Evolutionary conservation across 208 protist genomes (phyloP), one percentile per base, ranked within the genome.

Genomic region (Naegleria lovaniensis): DNA sequence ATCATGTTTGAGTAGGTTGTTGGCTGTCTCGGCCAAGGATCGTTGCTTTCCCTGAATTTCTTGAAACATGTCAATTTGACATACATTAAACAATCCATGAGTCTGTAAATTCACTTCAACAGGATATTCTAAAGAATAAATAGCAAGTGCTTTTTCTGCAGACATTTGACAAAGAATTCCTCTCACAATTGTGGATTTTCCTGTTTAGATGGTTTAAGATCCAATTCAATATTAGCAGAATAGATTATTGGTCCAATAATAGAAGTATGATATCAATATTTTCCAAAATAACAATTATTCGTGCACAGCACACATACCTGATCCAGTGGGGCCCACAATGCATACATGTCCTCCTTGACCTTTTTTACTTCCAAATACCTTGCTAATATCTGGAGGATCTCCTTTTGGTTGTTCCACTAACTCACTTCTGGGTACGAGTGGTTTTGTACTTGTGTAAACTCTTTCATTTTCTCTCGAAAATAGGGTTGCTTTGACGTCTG

Each of bases 41-140:
- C 89, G 52, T 40, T 90, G 83, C 39, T 87, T 85, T 13, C 89
- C 89, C 22, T 85, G 83, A 75, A 87, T 85, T 9, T 90, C 83
- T 67, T 88, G 76, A 83, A 90, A 90, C 89, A 90, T 90, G 25
- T 90, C 89, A 75, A 90, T 90, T 87, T 90, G 89, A 67, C 83
- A 88, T 4, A 90, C 89, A 41, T 87, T 9, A 67, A 90, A 88
- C 13, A 90, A 29, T 0, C 89, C 89, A 25, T 90, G 89, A 5
- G 89, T 90, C 29, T 90, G 39, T 75, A 90, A 41, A 85, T 85
- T 87, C 13, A 90, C 89, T 48, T 90, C 89, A 6, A 90, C 89
- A 48, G 89, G 89, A 85, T 55, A 90, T 83, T 90, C 89, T 11
- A 90, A 48, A n/a, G 89, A 88, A 67, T 90, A 90, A 48, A 90